These are phyloP conservation scores for Papilionanthe hybrid DNA, from an alignment of 116 monocot genomes.

Conservation along the genomic window DNA sequence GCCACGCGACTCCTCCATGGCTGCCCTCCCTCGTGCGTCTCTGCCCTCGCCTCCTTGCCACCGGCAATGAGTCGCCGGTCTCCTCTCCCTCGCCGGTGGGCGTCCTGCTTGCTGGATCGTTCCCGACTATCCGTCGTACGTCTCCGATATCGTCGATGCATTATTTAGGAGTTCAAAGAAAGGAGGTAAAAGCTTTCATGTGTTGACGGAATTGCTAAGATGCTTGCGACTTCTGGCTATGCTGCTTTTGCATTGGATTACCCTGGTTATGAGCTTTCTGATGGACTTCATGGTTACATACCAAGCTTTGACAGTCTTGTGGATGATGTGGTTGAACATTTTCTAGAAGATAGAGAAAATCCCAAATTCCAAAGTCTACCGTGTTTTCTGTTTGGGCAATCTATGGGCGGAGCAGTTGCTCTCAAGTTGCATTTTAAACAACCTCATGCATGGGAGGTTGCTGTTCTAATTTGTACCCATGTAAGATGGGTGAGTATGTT, in stretches of 20 bases:
- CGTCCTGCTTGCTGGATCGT: too few relatives aligned
- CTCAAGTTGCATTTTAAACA: slow-evolving; percentile 78
- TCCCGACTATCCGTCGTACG: too few relatives aligned
- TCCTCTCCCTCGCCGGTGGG: too few relatives aligned
- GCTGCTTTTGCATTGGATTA: slow-evolving; percentile 96
- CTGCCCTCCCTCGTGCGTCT: too few relatives aligned
- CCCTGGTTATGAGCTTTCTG: slow-evolving; percentile 97
- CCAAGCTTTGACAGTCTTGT: slow-evolving; percentile 83
- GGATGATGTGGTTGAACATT: slow-evolving; percentile 80
- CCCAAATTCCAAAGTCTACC: slow-evolving; percentile 58
- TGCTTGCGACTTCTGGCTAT: slow-evolving; percentile 82
- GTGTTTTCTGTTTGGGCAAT: slow-evolving; percentile 86
- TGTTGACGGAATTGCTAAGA: slow-evolving; percentile 67
- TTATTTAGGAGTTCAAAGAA: slow-evolving; percentile 40
- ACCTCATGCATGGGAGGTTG: slow-evolving; percentile 71
- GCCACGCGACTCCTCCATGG: too few relatives aligned
- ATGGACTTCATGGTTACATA: slow-evolving; percentile 96
- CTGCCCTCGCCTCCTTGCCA: too few relatives aligned
- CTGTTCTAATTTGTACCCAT: slow-evolving; percentile 89
- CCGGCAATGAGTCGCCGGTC: too few relatives aligned
- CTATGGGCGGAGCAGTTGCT: slow-evolving; percentile 97
- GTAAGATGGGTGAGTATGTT: slow-evolving; percentile 89
- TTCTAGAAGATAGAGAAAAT: slow-evolving; percentile 71
- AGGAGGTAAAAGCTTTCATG: slow-evolving; percentile 43
- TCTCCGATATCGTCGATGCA: too few relatives aligned